phyloP scores from a whole-genome alignment of 2,329 filamentous ascomycete species.

The Ophiostoma sp. region DNA sequence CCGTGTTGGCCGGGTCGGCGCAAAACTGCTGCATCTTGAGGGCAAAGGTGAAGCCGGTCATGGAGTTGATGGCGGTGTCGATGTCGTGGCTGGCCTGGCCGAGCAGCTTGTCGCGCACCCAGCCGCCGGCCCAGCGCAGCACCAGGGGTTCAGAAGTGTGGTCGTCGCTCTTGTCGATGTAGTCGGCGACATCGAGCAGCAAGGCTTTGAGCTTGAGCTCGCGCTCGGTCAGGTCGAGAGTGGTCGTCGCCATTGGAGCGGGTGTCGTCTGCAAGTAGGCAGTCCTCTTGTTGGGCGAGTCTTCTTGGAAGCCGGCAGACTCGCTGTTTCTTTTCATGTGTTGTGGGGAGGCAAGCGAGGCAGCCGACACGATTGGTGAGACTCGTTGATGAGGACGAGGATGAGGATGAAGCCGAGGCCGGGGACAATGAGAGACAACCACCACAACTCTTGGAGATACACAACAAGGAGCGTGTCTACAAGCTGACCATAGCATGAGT shows the following conservation, averaged over 20 bases:
- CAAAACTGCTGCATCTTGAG: slow-evolving; percentile 64
- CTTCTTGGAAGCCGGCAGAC: slow-evolving; percentile 8
- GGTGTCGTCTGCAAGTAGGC: not conserved
- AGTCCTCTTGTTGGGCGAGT: not conserved
- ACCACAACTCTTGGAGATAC: not conserved
- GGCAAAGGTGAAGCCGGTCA: slow-evolving; percentile 77
- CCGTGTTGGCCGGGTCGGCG: slow-evolving; percentile 51
- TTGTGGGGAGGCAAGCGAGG: not conserved
- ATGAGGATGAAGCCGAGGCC: not conserved
- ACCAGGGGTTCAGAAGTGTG: slow-evolving; percentile 47
- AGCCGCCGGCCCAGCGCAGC: slow-evolving; percentile 77
- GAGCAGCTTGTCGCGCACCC: slow-evolving; percentile 81
- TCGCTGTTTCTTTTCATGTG: slow-evolving; percentile 28
- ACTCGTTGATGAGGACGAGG: not conserved
- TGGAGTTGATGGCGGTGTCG: slow-evolving; percentile 77
- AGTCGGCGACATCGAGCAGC: slow-evolving; percentile 73
- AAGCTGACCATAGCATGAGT: slow-evolving; percentile 21
- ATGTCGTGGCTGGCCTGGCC: slow-evolving; percentile 71
- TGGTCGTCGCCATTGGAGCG: slow-evolving; percentile 20
- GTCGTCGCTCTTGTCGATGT: slow-evolving; percentile 47
- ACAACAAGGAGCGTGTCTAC: not conserved
- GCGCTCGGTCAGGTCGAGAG: slow-evolving; percentile 55
- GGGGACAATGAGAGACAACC: not conserved
- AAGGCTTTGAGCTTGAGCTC: slow-evolving; percentile 70
- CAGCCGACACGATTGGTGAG: not conserved